Percentiles rank a stretch among this genome's conserved stretches.
These are phyloP conservation scores for Microglena sp. DNA, from an alignment of 139 green algal species.

Conservation along the genomic window DNA sequence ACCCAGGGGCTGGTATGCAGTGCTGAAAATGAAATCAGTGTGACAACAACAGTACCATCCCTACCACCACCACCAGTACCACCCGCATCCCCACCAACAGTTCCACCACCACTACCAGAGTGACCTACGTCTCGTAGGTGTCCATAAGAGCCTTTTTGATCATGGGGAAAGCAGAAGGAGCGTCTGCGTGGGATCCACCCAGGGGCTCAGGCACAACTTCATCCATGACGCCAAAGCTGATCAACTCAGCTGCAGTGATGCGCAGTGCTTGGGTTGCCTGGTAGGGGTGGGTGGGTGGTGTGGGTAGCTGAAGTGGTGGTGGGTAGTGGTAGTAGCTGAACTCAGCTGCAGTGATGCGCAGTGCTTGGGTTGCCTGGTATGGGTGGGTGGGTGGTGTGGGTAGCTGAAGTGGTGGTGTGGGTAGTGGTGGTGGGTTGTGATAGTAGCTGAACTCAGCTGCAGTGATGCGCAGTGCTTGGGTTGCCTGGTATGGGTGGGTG, in stretches of 20 bases:
- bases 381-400: no score
- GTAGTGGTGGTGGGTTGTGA: no score
- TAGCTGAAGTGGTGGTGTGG: no score
- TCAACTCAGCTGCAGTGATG: constrained; percentile 78
- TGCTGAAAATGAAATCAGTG: no score
- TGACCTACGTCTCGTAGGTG: constrained; percentile 37
- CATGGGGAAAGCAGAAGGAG: constrained; percentile 65
- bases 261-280: constrained; percentile 85
- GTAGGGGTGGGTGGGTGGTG: not conserved
- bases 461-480: constrained; percentile 89
- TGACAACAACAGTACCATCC: no score
- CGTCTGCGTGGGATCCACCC: constrained; percentile 80
- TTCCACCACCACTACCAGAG: no score
- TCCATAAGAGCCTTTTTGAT: constrained; percentile 72
- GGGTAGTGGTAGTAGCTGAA: constrained; percentile 64
- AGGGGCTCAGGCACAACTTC: constrained; percentile 78
- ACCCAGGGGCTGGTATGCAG: no score
- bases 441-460: constrained; percentile 60
- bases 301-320: not conserved
- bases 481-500: no score
- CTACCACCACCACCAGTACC: no score
- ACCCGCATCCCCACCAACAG: not conserved
- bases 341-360: constrained; percentile 81
- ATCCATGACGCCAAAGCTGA: constrained; percentile 80
- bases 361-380: constrained; percentile 85